phyloP scores from a whole-genome alignment of 129 eudicot species.

The Flaveria bidentis region DNA sequence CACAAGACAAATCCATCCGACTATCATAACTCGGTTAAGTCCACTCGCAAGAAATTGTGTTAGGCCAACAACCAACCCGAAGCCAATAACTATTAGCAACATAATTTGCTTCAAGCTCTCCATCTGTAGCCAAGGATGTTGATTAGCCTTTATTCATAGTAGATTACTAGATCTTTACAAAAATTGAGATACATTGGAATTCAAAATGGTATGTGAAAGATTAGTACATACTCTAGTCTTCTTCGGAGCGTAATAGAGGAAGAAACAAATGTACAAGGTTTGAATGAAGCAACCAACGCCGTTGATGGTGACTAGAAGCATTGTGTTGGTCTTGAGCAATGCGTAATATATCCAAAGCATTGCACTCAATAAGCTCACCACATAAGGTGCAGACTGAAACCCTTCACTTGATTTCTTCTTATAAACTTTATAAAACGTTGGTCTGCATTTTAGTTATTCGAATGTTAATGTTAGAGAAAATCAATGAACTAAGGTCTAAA shows the following conservation, averaged over 20 bases:
- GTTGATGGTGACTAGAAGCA: constrained; percentile 69
- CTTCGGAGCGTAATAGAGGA: not conserved
- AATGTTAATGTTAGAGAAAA: not conserved
- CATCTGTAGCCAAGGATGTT: constrained; percentile 41
- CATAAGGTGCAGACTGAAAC: constrained; percentile 58
- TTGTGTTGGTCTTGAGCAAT: constrained; percentile 34
- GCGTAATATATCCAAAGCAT: constrained; percentile 53
- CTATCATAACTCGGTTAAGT: constrained; percentile 41
- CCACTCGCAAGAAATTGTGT: constrained; percentile 48
- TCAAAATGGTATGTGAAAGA: not conserved
- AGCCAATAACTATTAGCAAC: constrained; percentile 45
- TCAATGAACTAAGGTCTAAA: constrained; percentile 11
- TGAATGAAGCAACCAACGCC: constrained; percentile 59
- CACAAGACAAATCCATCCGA: constrained; percentile 83
- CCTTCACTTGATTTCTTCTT: constrained; percentile 12
- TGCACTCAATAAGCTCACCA: constrained; percentile 64
- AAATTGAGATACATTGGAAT: not conserved
- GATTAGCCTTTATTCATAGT: not conserved
- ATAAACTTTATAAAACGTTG: not conserved
- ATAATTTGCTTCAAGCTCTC: constrained; percentile 48
- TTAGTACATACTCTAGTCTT: constrained; percentile 23
- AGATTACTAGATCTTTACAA: not conserved
- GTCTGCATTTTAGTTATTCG: not conserved
- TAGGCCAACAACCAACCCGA: constrained; percentile 50
- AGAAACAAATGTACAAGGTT: constrained; percentile 30